These are phyloP conservation scores for Botrytis fabae DNA, from an alignment of 2,329 filamentous ascomycete genomes.

Conservation along the genomic window DNA sequence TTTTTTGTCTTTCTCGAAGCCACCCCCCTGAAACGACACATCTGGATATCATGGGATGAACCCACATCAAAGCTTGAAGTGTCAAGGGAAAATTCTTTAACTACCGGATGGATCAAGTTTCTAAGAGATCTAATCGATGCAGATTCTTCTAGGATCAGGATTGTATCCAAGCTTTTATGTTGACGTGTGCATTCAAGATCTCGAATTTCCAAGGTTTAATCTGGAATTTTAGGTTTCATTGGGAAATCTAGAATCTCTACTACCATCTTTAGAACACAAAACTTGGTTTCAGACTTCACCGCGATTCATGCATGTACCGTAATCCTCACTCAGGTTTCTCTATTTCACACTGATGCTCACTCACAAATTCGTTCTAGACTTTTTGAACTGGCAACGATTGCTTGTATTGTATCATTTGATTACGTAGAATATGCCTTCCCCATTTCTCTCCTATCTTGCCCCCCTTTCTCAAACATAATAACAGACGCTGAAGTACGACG, in stretches of 20 bases:
- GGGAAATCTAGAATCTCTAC: conserved; percentile 1
- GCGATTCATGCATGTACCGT: background rate
- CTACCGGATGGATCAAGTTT: background rate
- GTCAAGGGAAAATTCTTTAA: background rate
- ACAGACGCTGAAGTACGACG: conserved; percentile 27
- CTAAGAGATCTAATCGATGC: background rate
- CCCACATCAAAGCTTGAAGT: conserved; percentile 11
- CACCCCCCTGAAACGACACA: background rate
- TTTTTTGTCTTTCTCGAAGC: background rate
- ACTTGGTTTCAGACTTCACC: background rate
- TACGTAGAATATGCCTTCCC: conserved; percentile 32
- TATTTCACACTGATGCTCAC: background rate
- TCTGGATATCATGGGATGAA: background rate
- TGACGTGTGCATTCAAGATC: conserved; percentile 7
- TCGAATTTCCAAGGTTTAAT: background rate
- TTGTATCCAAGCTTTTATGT: conserved; percentile 22
- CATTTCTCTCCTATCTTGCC: conserved; percentile 15
- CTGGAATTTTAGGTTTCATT: background rate
- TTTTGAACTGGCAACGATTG: conserved; percentile 12
- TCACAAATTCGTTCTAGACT: background rate
- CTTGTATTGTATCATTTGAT: conserved; percentile 28
- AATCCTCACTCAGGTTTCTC: background rate
- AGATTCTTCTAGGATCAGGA: conserved; percentile 13
- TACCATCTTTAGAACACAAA: background rate
- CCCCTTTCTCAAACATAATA: conserved; percentile 23